Base-by-base conservation (phyloP, 495 filamentous ascomycete genomes). In the Lepidopterella palustris region DNA sequence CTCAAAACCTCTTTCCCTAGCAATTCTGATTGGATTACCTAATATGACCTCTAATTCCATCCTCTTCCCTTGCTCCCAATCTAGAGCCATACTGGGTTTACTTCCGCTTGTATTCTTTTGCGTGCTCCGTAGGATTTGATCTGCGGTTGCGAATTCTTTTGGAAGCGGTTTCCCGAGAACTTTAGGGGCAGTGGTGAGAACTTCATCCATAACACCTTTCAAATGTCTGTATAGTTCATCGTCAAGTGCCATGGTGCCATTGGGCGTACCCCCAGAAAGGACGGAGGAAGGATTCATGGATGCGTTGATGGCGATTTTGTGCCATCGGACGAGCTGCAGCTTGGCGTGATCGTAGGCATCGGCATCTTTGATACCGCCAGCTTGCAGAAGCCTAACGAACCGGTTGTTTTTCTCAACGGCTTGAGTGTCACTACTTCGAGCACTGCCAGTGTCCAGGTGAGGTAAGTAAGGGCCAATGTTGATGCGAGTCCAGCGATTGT, bases 301-400 rank as follows among this genome's bases (percentile, higher is more conserved):
- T 0, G 81, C 80, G 67, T 86, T 86, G 70, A 85, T 85, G 58
- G 76, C 79, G 24, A 85, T 77, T 68, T 86, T 86, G 63, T 85
- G 81, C 83, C 83, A 86, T 3, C 83, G 70, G 15, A 85, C 75
- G 13, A 75, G 70, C 68, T 84, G 82, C 18, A 86, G 68, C 32
- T 75, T 78, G 15, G 76, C 64, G 64, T 83, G 80, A 18, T 61
- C 45, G 56, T 72, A 70, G 23, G 67, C 59, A 23, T 61, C 59
- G 11, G 59, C 80, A 68, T 86, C 83, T 40, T 73, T 71, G 56
- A 86, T 75, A 5, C 75, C 75, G 24, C 81, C 80, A 4, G 68
- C 69, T 45, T 65, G 62, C 24, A 62, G 25, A 35, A 74, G 47
- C 31, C 53, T 48, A 4, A 70, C 64, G 23, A 82, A 73, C 9